Conservation (phyloP, 2,329 filamentous ascomycete genomes). For the Arthroderma sp. region DNA sequence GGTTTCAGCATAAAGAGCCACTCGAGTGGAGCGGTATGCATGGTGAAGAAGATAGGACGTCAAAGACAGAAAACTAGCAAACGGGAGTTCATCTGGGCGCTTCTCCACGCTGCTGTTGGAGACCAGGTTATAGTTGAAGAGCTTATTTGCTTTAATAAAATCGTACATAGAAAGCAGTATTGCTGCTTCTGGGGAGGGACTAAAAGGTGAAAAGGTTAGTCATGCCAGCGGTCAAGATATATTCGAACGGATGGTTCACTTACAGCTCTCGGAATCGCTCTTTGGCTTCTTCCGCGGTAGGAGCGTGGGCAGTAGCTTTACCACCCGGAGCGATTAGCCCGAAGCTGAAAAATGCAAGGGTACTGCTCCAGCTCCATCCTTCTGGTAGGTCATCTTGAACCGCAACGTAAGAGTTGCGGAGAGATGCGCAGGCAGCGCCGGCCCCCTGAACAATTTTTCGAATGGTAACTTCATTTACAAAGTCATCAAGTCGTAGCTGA, state of each 20-base stretch:
- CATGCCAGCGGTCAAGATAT: too few relatives aligned
- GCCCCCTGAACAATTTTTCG: slow-evolving; percentile 66
- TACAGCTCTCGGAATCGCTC: slow-evolving; percentile 67
- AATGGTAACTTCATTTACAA: slow-evolving; percentile 83
- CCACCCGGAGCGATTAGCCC: slow-evolving; percentile 59
- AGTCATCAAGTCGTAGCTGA: slow-evolving; percentile 78
- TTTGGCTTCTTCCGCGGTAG: slow-evolving; percentile 69
- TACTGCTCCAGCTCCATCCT: slow-evolving; percentile 71
- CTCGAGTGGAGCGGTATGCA: slow-evolving; percentile 67
- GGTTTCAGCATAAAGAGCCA: slow-evolving; percentile 70
- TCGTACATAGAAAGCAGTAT: slow-evolving; percentile 80
- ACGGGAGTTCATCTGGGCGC: slow-evolving; percentile 56
- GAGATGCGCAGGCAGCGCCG: slow-evolving; percentile 53
- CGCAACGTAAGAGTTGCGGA: slow-evolving; percentile 66
- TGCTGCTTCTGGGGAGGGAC: slow-evolving; percentile 66
- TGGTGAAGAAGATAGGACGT: slow-evolving; percentile 90
- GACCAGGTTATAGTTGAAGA: slow-evolving; percentile 79
- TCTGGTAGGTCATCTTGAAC: slow-evolving; percentile 84
- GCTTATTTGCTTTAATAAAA: slow-evolving; percentile 85
- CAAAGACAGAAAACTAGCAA: slow-evolving; percentile 72
- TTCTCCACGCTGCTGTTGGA: slow-evolving; percentile 42
- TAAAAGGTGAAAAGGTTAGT: slow-evolving; percentile 22
- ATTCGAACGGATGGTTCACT: slow-evolving; percentile 23
- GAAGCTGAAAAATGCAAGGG: slow-evolving; percentile 72
- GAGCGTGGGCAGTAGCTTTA: slow-evolving; percentile 45